Evolutionary conservation across 306 rosid genomes (phyloP).

Genomic region (Vigna mungo): DNA sequence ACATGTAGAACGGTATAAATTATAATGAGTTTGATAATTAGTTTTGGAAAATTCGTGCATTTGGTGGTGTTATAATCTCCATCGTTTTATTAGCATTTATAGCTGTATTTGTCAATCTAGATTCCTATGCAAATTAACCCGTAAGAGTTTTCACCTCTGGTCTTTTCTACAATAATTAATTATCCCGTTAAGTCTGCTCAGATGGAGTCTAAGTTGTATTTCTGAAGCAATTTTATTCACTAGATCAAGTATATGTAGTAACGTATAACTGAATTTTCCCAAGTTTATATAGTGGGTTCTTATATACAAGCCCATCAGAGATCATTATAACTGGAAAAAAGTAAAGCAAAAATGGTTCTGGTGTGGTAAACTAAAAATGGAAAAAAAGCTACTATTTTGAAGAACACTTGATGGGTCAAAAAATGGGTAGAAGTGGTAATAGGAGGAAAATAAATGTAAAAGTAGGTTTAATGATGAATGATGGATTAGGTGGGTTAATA

Average conservation of each 20-base stretch:
- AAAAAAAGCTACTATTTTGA: conserved; percentile 10
- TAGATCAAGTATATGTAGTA: neutral
- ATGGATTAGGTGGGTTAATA: conserved; percentile 36
- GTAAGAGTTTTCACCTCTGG: too few species aligned
- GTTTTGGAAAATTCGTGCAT: too few species aligned
- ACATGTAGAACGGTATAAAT: neutral
- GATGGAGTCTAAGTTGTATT: too few species aligned
- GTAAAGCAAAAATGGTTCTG: conserved; percentile 42
- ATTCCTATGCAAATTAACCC: too few species aligned
- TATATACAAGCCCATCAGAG: conserved; percentile 44
- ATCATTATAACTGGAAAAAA: conserved; percentile 1
- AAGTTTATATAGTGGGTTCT: conserved; percentile 17
- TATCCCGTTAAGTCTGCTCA: too few species aligned
- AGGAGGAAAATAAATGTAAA: conserved; percentile 44
- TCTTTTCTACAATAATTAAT: too few species aligned
- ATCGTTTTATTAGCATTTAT: too few species aligned
- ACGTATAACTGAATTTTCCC: neutral
- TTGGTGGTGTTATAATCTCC: too few species aligned
- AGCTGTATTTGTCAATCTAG: too few species aligned
- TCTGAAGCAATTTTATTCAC: neutral
- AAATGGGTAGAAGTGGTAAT: conserved; percentile 39
- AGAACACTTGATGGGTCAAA: conserved; percentile 52
- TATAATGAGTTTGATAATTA: too few species aligned
- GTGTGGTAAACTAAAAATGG: conserved; percentile 9
- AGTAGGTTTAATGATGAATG: conserved; percentile 55